Base-by-base conservation (phyloP, 176 grass and related monocot genomes). In the Ensete glaucum region DNA sequence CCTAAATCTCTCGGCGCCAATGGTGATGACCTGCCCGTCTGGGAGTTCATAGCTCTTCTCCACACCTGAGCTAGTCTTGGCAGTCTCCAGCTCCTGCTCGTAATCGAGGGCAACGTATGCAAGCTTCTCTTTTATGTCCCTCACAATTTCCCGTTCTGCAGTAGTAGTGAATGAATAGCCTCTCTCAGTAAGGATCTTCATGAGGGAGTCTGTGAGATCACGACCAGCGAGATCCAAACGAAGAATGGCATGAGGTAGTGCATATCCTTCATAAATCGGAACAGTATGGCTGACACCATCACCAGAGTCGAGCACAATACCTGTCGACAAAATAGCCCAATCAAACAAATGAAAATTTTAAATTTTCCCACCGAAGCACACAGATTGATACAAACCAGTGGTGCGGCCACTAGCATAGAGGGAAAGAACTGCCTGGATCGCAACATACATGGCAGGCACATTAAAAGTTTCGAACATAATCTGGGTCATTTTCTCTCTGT, bases 61-160 rank as follows among this genome's bases (percentile, higher is more conserved):
- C 57, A 60, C 57, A 0, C n/a, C 57, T n/a, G 57, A 60, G 57
- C 57, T 60, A 21, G 57, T 60, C 57, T 60, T 60, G 16, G 57
- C 57, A 8, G 57, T n/a, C 57, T 60, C 57, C 1, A 60, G 57
- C 57, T 60, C 57, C 15, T 60, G 57, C 8, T 60, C 57, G 8
- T 60, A 60, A 60, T 21, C 57, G 21, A 60, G 57, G 57, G 57
- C 57, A 60, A 60, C 57, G 4, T 60, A 60, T 8, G 57, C 57
- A 15, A 60, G 17, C 57, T 60, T 60, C 57, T 60, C 57, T 19
- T 60, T 60, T 60, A 60, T 60, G 57, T 60, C 57, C 15, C 57
- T 60, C 57, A 60, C 57, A 60, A 60, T 60, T 60, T 60, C 57
- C 57, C 57, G 57, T 60, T 60, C 57, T 60, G 57, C 57, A 60